Evolutionary conservation across 805 yeast species (phyloP).

Genomic region (Yarrowia phangngaensis): DNA sequence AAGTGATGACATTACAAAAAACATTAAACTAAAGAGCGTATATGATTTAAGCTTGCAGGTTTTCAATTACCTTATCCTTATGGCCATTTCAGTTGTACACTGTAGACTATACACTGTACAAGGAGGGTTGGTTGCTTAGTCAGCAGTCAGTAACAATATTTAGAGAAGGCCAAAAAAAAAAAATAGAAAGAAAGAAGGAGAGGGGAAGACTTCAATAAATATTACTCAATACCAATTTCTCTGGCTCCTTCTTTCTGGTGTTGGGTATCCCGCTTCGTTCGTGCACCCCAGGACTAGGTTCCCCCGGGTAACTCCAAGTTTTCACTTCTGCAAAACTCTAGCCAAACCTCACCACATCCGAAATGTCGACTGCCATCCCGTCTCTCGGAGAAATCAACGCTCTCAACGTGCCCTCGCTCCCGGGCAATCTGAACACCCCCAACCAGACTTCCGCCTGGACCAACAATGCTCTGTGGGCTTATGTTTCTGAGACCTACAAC

Average conservation of each 20-base stretch:
- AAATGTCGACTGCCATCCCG: slow-evolving; percentile 31
- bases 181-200: no score
- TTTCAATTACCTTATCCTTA: no score
- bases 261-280: background rate
- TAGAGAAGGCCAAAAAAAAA: no score
- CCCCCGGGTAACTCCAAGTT: slow-evolving; percentile 21
- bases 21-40: no score
- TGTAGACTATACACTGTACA: no score
- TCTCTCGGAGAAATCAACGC: slow-evolving; percentile 34
- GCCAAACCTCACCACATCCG: slow-evolving; percentile 18
- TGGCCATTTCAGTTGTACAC: no score
- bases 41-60: no score
- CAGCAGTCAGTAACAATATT: no score
- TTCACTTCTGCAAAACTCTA: slow-evolving; percentile 20
- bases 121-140: no score
- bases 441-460: slow-evolving; percentile 49
- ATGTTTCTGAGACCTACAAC: slow-evolving; percentile 69
- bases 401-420: slow-evolving; percentile 29
- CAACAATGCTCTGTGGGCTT: slow-evolving; percentile 76
- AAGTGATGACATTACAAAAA: no score
- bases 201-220: no score
- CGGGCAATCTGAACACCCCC: slow-evolving; percentile 26
- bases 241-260: background rate
- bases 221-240: background rate
- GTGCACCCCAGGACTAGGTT: background rate